Evolutionary conservation across 2,329 filamentous ascomycete species (phyloP).

Genomic region (Colletotrichum eleusines): DNA sequence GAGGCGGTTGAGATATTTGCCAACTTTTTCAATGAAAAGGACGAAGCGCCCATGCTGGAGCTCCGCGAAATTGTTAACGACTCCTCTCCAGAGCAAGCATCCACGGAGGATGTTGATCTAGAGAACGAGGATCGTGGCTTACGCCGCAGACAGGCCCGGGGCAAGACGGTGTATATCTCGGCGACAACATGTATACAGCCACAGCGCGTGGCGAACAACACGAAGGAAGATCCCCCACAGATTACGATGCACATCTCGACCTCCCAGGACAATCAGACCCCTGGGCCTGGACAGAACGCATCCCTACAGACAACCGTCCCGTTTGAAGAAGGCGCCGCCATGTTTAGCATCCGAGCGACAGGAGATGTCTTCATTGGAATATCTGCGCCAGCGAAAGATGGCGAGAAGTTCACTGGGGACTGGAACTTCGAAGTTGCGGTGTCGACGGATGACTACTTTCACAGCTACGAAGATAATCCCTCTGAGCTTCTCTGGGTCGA

Average conservation of each 20-base stretch:
- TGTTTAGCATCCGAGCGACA: constrained; percentile 70
- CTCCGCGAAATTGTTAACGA: constrained; percentile 45
- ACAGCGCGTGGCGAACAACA: constrained; percentile 60
- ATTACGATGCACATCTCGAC: constrained; percentile 83
- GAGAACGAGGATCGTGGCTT: constrained; percentile 42
- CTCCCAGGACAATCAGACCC: constrained; percentile 70
- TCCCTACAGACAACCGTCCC: constrained; percentile 58
- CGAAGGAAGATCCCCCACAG: constrained; percentile 70
- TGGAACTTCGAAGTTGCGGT: constrained; percentile 88
- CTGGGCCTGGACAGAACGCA: constrained; percentile 70
- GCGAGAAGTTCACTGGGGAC: constrained; percentile 67
- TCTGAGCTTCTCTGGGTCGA: constrained; percentile 83
- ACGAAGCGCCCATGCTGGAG: constrained; percentile 30
- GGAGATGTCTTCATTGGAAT: constrained; percentile 83
- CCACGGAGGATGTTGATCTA: constrained; percentile 36
- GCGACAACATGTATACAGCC: constrained; percentile 90
- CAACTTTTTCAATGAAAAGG: constrained; percentile 43
- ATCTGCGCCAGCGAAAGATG: constrained; percentile 73
- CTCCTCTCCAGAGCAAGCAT: constrained; percentile 42
- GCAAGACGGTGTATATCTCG: constrained; percentile 78
- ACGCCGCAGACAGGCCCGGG: constrained; percentile 46
- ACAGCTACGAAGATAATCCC: constrained; percentile 68
- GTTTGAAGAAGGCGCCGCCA: constrained; percentile 78
- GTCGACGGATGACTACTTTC: constrained; percentile 83
- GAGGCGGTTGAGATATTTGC: constrained; percentile 66